Percentiles rank a stretch among this genome's conserved stretches.
Conservation (phyloP, 805 yeast genomes). For the Candida multigemmis region DNA sequence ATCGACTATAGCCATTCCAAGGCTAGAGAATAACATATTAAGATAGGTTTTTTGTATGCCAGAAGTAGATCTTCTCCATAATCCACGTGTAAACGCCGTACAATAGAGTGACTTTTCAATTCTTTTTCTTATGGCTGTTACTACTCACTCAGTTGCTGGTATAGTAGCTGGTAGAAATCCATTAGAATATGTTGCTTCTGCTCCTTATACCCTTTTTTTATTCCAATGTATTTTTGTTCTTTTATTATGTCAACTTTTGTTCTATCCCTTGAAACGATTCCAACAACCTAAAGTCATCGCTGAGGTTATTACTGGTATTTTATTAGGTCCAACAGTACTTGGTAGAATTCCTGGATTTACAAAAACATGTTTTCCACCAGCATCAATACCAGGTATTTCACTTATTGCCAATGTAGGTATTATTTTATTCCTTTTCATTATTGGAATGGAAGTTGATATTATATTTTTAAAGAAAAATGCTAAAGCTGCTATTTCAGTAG, state of each 20-base stretch:
- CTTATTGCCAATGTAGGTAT: slow-evolving; percentile 69
- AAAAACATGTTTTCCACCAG: slow-evolving; percentile 51
- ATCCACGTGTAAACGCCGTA: too few relatives aligned
- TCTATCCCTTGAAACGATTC: slow-evolving; percentile 49
- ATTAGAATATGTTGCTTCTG: slow-evolving; percentile 42
- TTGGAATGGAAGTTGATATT: slow-evolving; percentile 74
- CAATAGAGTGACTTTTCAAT: too few relatives aligned
- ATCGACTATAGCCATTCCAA: slow-evolving; percentile 85
- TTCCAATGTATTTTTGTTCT: slow-evolving; percentile 63
- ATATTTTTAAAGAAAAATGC: slow-evolving; percentile 52
- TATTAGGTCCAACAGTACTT: slow-evolving; percentile 68
- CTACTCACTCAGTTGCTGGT: slow-evolving; percentile 45
- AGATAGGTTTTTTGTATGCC: neutral
- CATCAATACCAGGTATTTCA: slow-evolving; percentile 54
- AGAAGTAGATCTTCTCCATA: neutral
- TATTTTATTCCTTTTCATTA: slow-evolving; percentile 63
- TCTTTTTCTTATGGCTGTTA: slow-evolving; percentile 23
- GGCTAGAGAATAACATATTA: slow-evolving; percentile 4
- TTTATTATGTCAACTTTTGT: slow-evolving; percentile 47
- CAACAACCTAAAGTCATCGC: slow-evolving; percentile 78
- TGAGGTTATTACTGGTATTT: slow-evolving; percentile 69
- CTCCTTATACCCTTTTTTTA: slow-evolving; percentile 62
- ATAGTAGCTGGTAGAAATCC: slow-evolving; percentile 69
- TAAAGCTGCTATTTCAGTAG: slow-evolving; percentile 57
- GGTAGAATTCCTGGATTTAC: slow-evolving; percentile 68